Conservation (phyloP, 441 rosid genomes). For the Mallotus japonicus region DNA sequence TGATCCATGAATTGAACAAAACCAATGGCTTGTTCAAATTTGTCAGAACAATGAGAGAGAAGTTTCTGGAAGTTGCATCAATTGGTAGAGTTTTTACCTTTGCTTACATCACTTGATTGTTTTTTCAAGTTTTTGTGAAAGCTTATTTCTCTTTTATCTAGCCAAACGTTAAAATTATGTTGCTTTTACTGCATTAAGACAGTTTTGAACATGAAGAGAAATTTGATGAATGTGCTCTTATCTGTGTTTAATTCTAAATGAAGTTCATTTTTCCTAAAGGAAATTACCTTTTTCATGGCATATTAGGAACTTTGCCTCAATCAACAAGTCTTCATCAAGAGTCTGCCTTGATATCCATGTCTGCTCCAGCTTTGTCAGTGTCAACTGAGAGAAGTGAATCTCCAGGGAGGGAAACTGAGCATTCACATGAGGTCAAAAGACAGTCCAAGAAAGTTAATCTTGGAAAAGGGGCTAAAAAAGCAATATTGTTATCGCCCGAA, state of each 20-base stretch:
- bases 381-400: slow-evolving; percentile 55
- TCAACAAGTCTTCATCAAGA: slow-evolving; percentile 47
- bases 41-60: slow-evolving; percentile 67
- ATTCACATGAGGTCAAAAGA: slow-evolving; percentile 32
- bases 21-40: slow-evolving; percentile 69
- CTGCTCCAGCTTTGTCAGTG: slow-evolving; percentile 64
- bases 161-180: background rate
- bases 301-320: slow-evolving; percentile 44
- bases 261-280: background rate
- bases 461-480: slow-evolving; percentile 32
- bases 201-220: background rate
- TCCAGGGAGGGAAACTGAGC: slow-evolving; percentile 41
- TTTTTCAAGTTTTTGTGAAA: slow-evolving; percentile 2
- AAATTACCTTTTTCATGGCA: slow-evolving; percentile 22
- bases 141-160: background rate
- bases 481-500: slow-evolving; percentile 34
- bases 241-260: slow-evolving; percentile 6
- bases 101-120: slow-evolving; percentile 9
- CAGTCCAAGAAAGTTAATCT: slow-evolving; percentile 39
- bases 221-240: slow-evolving; percentile 3
- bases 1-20: slow-evolving; percentile 56
- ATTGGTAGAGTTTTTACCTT: slow-evolving; percentile 37
- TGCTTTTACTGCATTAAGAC: background rate
- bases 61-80: slow-evolving; percentile 53
- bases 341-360: slow-evolving; percentile 44